Percentiles rank a stretch among this genome's conserved stretches.
Conservation (phyloP, 306 rosid species). For the Prunus fruticosa region DNA sequence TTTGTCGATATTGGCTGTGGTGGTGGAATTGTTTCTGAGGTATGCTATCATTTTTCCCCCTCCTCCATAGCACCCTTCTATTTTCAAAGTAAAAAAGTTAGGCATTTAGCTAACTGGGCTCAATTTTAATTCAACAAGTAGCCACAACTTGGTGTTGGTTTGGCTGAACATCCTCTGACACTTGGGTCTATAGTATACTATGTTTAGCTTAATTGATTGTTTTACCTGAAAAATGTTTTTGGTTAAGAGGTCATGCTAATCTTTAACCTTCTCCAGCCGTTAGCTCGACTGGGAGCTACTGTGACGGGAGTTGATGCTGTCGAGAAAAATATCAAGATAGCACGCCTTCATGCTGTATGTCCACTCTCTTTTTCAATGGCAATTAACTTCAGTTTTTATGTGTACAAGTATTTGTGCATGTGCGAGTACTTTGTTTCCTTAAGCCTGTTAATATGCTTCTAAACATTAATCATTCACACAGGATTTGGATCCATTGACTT, state of each 20-base stretch:
- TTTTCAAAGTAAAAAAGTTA: background rate
- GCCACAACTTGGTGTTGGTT: too few relatives aligned
- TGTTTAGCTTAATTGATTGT: background rate
- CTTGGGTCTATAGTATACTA: too few relatives aligned
- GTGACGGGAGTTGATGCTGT: conserved; percentile 86
- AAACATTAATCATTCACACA: conserved; percentile 24
- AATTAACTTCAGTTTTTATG: background rate
- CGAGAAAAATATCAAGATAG: conserved; percentile 86
- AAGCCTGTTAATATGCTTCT: conserved; percentile 2
- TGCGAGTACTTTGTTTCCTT: background rate
- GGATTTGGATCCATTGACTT: conserved; percentile 82
- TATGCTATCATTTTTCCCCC: conserved; percentile 14
- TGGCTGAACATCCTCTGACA: too few relatives aligned
- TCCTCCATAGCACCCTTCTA: background rate
- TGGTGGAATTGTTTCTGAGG: conserved; percentile 97
- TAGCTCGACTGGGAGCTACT: conserved; percentile 89
- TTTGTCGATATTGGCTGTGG: conserved; percentile 94
- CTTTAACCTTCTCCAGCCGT: conserved; percentile 54
- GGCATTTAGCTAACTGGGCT: too few relatives aligned
- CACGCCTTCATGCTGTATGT: conserved; percentile 86
- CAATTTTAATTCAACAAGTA: too few relatives aligned
- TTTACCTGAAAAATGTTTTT: background rate
- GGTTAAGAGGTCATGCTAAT: conserved; percentile 9
- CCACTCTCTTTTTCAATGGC: conserved; percentile 14
- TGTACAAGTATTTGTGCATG: background rate